Evolutionary conservation across 805 yeast genomes (phyloP).

Genomic region (Scheffersomyces coipomensis): DNA sequence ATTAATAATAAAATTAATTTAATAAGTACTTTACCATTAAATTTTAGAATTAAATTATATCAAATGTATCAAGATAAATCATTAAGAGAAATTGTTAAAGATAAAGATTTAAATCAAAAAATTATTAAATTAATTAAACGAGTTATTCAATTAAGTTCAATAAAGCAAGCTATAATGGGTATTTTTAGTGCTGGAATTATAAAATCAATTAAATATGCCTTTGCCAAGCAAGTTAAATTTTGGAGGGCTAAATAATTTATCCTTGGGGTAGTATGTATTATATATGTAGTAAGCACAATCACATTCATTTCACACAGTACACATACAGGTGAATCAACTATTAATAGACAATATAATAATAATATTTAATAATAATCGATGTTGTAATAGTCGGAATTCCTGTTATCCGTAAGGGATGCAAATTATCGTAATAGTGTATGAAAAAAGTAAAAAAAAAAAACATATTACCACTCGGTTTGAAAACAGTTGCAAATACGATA

Average conservation of each 20-base stretch:
- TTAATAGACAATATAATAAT: too few relatives aligned
- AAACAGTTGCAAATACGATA: too few relatives aligned
- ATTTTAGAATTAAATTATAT: slow-evolving; percentile 44
- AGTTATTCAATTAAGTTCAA: slow-evolving; percentile 68
- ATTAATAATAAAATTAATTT: slow-evolving; percentile 15
- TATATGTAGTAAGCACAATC: too few relatives aligned
- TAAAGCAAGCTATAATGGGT: slow-evolving; percentile 79
- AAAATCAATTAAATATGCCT: slow-evolving; percentile 71
- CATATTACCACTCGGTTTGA: too few relatives aligned
- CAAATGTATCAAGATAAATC: slow-evolving; percentile 26
- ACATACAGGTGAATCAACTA: too few relatives aligned
- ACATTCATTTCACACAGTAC: too few relatives aligned
- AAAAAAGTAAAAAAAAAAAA: too few relatives aligned
- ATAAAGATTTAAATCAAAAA: slow-evolving; percentile 24
- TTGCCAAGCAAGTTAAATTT: slow-evolving; percentile 55
- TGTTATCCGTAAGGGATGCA: too few relatives aligned
- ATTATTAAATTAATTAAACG: slow-evolving; percentile 14
- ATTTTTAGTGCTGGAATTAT: slow-evolving; percentile 79
- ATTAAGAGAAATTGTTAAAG: slow-evolving; percentile 41
- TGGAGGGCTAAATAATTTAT: slow-evolving; percentile 2
- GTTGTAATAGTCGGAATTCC: too few relatives aligned
- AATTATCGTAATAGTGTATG: too few relatives aligned
- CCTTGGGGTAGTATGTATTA: too few relatives aligned
- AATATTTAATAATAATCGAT: too few relatives aligned
- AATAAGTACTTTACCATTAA: slow-evolving; percentile 46